Base-by-base conservation (phyloP, 2,329 filamentous ascomycete species). In the Aspergillus novofumigatus region DNA sequence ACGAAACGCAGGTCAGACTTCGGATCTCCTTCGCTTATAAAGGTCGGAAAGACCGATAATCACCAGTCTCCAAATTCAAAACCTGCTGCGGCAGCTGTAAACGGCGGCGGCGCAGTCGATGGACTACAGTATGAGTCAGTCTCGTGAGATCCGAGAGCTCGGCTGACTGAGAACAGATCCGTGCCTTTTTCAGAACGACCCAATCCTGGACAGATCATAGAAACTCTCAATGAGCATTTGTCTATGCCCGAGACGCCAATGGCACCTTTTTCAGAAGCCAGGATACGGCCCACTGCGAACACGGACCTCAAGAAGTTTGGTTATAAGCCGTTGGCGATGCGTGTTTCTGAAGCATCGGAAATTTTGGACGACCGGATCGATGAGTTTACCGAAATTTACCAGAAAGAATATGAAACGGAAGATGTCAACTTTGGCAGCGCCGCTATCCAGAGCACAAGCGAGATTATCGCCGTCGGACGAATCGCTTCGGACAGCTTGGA, bases 291-390 rank as follows among this genome's bases (percentile, higher is more conserved):
- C 21, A 92, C 88, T 5, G 90, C 91, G 2, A 90, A 90, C 58
- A 93, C 91, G 1, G 93, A 97, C 71, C 83, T 91, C 68, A 92
- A 92, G 72, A 97, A 96, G 72, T 88, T 97, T 64, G 86, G 81
- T 1, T 99, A 97, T 76, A 94, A 92, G 70, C 90, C 92, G 1
- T 87, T 97, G 81, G 89, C 91, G 2, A 96, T 97, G 92, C 96
- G 96, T 69, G 81, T 94, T 6, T 92, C 91, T 4, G 92, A 97
- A 71, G 87, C 91, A 0, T 96, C 93, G 4, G 92, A 96, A 72
- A 90, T 96, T 48, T 82, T 97, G 7, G 94, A 99, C 75, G 93
- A 97, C 74, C 84, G 92, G 65, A 97, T 99, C 77, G 92, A 97
- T 66, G 91, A 92, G 61, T 96, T 97, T 67, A 82, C 86, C 58